A percentile compares a stretch with the other conserved stretches of the same genome.
Evolutionary conservation across 768 basidiomycete species (phyloP).

Genomic region (Suillus bovinus): DNA sequence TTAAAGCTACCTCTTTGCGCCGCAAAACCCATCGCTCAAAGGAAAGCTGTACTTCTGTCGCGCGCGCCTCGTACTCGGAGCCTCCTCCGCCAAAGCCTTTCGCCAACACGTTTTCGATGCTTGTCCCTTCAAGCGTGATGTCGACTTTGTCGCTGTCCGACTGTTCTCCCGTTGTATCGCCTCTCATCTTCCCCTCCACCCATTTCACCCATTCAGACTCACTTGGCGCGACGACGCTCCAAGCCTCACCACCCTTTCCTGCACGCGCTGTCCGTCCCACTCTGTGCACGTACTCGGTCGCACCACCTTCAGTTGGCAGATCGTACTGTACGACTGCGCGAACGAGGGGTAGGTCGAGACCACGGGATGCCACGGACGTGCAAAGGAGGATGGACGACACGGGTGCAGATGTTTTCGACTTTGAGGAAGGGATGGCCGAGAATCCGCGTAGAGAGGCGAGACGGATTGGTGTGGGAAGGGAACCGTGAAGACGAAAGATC

Average conservation of each 20-base stretch:
- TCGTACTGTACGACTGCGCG: slow-evolving; percentile 95
- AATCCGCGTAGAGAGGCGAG: slow-evolving; percentile 84
- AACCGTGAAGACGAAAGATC: slow-evolving; percentile 92
- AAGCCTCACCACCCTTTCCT: slow-evolving; percentile 93
- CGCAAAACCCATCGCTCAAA: slow-evolving; percentile 93
- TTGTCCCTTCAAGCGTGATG: slow-evolving; percentile 56
- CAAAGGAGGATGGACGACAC: slow-evolving; percentile 81
- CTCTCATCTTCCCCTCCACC: slow-evolving; percentile 83
- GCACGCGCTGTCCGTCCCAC: slow-evolving; percentile 97
- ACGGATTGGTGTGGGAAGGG: slow-evolving; percentile 78
- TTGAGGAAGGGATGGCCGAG: slow-evolving; percentile 44
- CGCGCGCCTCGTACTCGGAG: slow-evolving; percentile 80
- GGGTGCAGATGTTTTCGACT: slow-evolving; percentile 29
- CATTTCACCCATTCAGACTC: slow-evolving; percentile 90
- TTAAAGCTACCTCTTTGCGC: slow-evolving; percentile 56
- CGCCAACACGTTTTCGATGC: slow-evolving; percentile 69
- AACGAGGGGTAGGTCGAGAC: slow-evolving; percentile 93
- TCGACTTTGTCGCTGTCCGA: slow-evolving; percentile 30
- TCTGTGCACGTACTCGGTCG: slow-evolving; percentile 95
- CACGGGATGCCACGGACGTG: slow-evolving; percentile 98
- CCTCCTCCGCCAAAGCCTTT: slow-evolving; percentile 87
- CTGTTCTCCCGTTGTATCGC: slow-evolving; percentile 35
- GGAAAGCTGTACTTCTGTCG: slow-evolving; percentile 93
- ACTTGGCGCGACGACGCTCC: slow-evolving; percentile 87
- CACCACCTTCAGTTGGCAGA: slow-evolving; percentile 94